Conservation (phyloP, 2,329 filamentous ascomycete species). For the Trichoderma polysporum region DNA sequence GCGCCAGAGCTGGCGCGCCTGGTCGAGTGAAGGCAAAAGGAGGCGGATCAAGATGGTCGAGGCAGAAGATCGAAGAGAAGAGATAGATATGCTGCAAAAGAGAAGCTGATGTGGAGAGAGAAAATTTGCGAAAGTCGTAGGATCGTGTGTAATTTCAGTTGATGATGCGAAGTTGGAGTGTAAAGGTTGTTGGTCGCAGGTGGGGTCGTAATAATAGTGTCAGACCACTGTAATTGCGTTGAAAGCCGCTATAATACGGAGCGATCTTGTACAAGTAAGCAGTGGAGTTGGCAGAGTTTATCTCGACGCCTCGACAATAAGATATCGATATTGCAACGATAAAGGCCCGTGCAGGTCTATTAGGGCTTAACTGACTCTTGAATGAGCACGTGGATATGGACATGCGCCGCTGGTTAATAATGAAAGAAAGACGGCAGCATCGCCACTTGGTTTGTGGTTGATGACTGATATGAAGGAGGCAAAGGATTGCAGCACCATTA, state of each 20-base stretch:
- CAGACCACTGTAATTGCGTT: neutral
- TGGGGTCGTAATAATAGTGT: slow-evolving; percentile 4
- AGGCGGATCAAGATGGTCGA: neutral
- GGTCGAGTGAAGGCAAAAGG: neutral
- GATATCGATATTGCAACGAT: neutral
- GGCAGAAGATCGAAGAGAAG: neutral
- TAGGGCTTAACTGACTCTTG: neutral
- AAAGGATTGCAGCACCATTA: neutral
- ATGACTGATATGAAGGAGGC: neutral
- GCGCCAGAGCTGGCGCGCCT: slow-evolving; percentile 17
- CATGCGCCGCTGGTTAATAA: neutral
- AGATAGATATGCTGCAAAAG: neutral
- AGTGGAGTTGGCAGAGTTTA: neutral
- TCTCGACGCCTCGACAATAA: neutral
- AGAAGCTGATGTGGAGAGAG: neutral
- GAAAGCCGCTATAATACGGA: neutral
- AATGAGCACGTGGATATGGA: neutral
- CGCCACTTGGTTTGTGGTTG: neutral
- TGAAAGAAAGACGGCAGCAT: neutral
- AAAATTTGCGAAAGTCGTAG: neutral
- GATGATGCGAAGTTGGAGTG: neutral
- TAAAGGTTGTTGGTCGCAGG: slow-evolving; percentile 14
- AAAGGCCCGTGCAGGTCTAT: neutral
- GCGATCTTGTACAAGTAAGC: neutral
- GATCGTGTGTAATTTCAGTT: neutral